Base-by-base conservation (phyloP, 1,284 basidiomycete species). In the Melampsora americana region DNA sequence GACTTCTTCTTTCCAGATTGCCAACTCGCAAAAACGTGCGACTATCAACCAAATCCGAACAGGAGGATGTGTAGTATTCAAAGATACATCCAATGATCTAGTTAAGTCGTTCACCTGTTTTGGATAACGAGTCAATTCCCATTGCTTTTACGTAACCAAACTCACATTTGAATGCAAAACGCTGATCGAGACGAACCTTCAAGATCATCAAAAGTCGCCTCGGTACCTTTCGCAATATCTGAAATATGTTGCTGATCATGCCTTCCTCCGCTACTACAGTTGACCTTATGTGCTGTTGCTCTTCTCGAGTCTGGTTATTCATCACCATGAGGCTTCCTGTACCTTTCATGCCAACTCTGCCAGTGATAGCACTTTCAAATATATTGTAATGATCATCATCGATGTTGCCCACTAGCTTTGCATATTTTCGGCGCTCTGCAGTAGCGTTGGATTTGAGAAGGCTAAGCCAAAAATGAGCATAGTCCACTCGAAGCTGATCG, bases 31-130 rank as follows among this genome's bases (percentile, higher is more conserved):
- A 83, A 92, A 96, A 80, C 92, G 90, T 0, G 94, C 94, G 6
- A 92, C 90, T 77, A 98, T 91, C 53, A 98, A 83, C 83, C 97
- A 99, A 80, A 96, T 89, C 14, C 94, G 90, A 77, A 87, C 91
- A 56, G 78, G 79, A 62, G 78, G 81, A 79, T 87, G 86, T 0
- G 87, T 87, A 0, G 87, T 87, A 30, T 85, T 83, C 56, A 87
- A 80, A 66, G 85, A 84, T n/a, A 82, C 80, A 78, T 87, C 87
- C 12, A 87, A 82, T 86, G 93, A 82, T 67, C 83, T 78, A n/a
- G 81, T 81, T 11, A 82, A 66, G 50, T 82, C 80, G 77, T 79
- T 81, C 42, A 70, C 66, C 66, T 70, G 20, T 16, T 77, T 18
- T 53, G 32, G 12, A 18, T 53, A 77, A 65, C 66, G 20, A 23